Percentiles rank a stretch among this genome's conserved stretches.
These are phyloP conservation scores for Exophiala dermatitidis DNA, from an alignment of 2,329 filamentous ascomycete species.

Conservation along the genomic window DNA sequence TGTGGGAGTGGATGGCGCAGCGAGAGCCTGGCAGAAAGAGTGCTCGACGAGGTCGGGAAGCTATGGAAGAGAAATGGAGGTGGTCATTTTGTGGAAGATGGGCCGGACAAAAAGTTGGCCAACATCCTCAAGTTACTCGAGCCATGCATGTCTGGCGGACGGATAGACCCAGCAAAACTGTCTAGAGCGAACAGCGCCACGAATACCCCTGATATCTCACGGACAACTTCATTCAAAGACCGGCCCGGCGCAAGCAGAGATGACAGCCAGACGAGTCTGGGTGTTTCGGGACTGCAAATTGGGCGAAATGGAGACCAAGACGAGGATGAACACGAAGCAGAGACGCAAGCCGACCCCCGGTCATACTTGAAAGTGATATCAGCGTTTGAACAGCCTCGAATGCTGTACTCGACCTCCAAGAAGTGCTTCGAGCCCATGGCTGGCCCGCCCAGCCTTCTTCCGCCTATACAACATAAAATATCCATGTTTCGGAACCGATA, in stretches of 20 bases:
- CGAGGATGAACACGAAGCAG: conserved; percentile 47
- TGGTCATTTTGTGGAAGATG: conserved; percentile 83
- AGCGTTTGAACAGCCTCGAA: conserved; percentile 72
- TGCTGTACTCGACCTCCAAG: conserved; percentile 51
- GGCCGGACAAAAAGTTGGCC: conserved; percentile 62
- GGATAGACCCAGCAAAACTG: conserved; percentile 43
- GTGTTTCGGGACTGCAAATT: conserved; percentile 45
- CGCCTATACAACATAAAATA: conserved; percentile 73
- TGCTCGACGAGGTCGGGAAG: conserved; percentile 84
- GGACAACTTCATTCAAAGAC: conserved; percentile 46
- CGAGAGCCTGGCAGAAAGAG: conserved; percentile 83
- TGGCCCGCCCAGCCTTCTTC: conserved; percentile 63
- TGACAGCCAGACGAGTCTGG: conserved; percentile 60
- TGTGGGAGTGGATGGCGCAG: conserved; percentile 96
- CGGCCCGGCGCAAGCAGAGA: conserved; percentile 44
- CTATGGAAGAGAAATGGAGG: conserved; percentile 86
- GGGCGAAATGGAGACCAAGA: conserved; percentile 47
- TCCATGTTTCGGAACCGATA: conserved; percentile 82
- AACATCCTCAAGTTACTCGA: conserved; percentile 78
- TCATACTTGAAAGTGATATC: conserved; percentile 77
- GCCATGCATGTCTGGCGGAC: conserved; percentile 82
- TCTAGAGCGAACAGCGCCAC: conserved; percentile 39
- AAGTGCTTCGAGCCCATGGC: conserved; percentile 80
- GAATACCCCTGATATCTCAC: conserved; percentile 45
- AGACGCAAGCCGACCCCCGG: conserved; percentile 59